Base-by-base conservation (phyloP, 345 rosid genomes). In the Conringia planisiliqua region DNA sequence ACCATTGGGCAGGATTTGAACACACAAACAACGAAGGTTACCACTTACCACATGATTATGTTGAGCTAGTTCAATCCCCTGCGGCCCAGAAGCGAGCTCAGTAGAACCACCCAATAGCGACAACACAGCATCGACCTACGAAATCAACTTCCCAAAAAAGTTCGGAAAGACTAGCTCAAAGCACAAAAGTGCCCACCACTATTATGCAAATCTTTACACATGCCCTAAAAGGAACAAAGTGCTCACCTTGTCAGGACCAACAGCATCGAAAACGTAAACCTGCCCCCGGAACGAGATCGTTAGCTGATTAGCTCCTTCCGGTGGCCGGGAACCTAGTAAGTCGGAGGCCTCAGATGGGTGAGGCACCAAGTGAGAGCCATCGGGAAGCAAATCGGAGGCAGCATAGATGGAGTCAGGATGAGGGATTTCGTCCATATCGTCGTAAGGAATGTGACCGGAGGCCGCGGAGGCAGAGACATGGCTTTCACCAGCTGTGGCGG, bases 231-330 rank as follows among this genome's bases (percentile, higher is more conserved):
- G 16, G 7, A n/a, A 18, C 4, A 71, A 24, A 69, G 24, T 18
- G 0, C 18, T 30, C 61, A 90, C 98, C 98, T 90, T 92, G 39
- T 92, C 92, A 14, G 89, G 86, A 36, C 87, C 84, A 68, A 92
- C 93, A 20, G 92, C 87, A 64, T 92, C 92, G 20, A 92, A 92
- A 17, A 90, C 96, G 79, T 88, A 92, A 78, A 92, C 94, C 68
- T 92, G 96, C 8, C 96, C 98, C 2, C 92, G 94, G 77, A 90
- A 92, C 24, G 98, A 85, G 75, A 92, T 85, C 5, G 92, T 86
- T 12, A 92, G 90, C 84, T 90, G 95, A 62, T 68, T 76, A 5
- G 54, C 50, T 12, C 58, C 66, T 3, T 81, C 83, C 76, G 6
- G 86, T 0, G 65, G 58, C 4, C 66, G 71, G 16, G 71, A 44